Base-by-base conservation (phyloP, 495 filamentous ascomycete species). In the Neurospora sp. region DNA sequence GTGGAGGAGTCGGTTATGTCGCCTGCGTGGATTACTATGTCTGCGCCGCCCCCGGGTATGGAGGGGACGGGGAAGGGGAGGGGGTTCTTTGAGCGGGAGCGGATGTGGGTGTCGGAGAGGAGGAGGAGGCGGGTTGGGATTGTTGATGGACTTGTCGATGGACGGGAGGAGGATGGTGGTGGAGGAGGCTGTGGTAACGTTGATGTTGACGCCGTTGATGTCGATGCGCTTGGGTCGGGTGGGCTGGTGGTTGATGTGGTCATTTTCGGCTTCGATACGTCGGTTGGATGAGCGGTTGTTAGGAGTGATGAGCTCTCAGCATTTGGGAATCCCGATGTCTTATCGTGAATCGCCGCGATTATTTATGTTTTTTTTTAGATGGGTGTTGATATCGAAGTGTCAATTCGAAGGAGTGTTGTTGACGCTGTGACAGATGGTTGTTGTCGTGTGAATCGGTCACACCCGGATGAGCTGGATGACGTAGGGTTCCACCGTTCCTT, bases 21-120 rank as follows among this genome's bases (percentile, higher is more conserved):
- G 69, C 92, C 92, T 74, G 88, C 90, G 79, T 94, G 93, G 20
- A 96, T 85, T 8, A 89, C 84, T 41, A 95, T 84, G 80, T 95
- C 88, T 69, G 76, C 74, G 7, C 42, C 74, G 7, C 42, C 42
- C 3, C 7, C 42, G 38, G 62, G 77, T 4, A 73, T n/a, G 20
- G 74, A 31, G 3, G 54, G 54, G 7, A 66, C 1, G 6, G 54
- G 54, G 54, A 66, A 66, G 1, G 75, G 76, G n/a, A 76, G 39
- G n/a, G 77, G 27, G 10, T 72, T 62, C 2, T 71, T 70, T 31
- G 80, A 87, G 6, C 27, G 54, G 27, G 54, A 31, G 27, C 27
- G 54, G 54, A 66, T 66, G 77, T 92, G 90, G 1, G 90, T 92
- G 80, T 92, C 91, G 39, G 88, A 89, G 74, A 92, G 82, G 75